Base-by-base conservation (phyloP, 495 filamentous ascomycete species). In the Aspergillus carlsbadensis region DNA sequence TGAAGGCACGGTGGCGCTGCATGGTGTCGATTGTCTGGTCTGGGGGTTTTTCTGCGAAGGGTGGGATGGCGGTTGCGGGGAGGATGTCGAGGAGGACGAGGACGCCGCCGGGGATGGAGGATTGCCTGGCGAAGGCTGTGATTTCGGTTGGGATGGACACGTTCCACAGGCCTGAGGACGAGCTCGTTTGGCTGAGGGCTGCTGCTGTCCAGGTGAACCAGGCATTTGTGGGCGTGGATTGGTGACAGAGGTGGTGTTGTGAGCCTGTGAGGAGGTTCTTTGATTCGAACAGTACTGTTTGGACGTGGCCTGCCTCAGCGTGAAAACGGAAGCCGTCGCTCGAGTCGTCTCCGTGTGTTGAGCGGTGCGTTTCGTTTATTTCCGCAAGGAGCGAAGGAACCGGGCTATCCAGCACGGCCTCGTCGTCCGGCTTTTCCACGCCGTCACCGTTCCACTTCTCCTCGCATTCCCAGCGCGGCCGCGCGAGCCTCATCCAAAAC, bases 401-500 rank as follows among this genome's bases (percentile, higher is more conserved):
- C 11, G 26, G 13, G 2, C 10, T 5, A 31, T 47, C 44, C 10
- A 8, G 8, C 26, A 4, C 26, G 4, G 26, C 3, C 4, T 4
- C 26, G 4, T 29, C 26, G 8, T 29, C 26, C 8, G 26, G 8
- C 8, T 29, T 8, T 8, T 29, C 26, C 8, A 29, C 26, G 8
- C 26, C 8, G 3, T 3, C 8, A 8, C 26, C 26, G 4, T 29
- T 29, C 26, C 3, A 8, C 4, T 29, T 8, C 3, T 33, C 22
- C 13, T 10, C 44, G 7, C 24, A 22, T 5, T 17, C 15, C 5
- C 10, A 48, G 2, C 5, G n/a, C 29, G 31, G 31, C 17, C 47
- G 31, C 21, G 10, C 34, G 14, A 50, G 17, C 33, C 47, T 29
- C 47, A 50, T 50, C 47, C 47, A 50, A n/a, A 50, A 50, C n/a